phyloP scores from a whole-genome alignment of 2,329 filamentous ascomycete genomes.

The Botrytis porri region DNA sequence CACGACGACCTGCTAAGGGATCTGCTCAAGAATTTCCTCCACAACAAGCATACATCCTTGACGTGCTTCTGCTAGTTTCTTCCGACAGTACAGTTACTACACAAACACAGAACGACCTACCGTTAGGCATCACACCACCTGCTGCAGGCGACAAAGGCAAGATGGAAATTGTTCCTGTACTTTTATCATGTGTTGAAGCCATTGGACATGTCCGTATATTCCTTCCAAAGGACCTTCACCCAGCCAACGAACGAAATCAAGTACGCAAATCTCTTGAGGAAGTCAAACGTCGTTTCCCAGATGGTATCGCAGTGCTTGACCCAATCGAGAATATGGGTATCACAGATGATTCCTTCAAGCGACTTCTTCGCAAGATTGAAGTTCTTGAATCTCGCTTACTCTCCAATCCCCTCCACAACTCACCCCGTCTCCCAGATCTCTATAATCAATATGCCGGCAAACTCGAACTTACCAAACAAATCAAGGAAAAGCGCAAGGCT shows the following conservation, averaged over 20 bases:
- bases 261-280: slow-evolving; percentile 70
- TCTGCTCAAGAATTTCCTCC: slow-evolving; percentile 64
- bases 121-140: slow-evolving; percentile 59
- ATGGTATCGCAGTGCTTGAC: slow-evolving; percentile 84
- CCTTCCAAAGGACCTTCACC: slow-evolving; percentile 72
- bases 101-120: slow-evolving; percentile 63
- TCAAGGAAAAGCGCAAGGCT: slow-evolving; percentile 84
- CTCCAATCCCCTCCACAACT: slow-evolving; percentile 87
- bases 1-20: slow-evolving; percentile 63
- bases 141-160: slow-evolving; percentile 61
- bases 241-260: slow-evolving; percentile 64
- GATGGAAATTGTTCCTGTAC: slow-evolving; percentile 80
- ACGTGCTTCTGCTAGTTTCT: slow-evolving; percentile 70
- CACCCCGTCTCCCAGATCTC: slow-evolving; percentile 75
- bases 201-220: slow-evolving; percentile 83
- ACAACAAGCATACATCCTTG: slow-evolving; percentile 77
- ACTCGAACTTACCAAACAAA: slow-evolving; percentile 69
- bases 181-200: slow-evolving; percentile 79
- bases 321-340: slow-evolving; percentile 97
- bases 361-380: slow-evolving; percentile 91
- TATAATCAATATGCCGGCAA: slow-evolving; percentile 87
- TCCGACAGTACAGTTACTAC: slow-evolving; percentile 49
- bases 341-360: slow-evolving; percentile 88
- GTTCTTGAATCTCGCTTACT: slow-evolving; percentile 88
- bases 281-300: slow-evolving; percentile 82